These are phyloP conservation scores for Phytophthora boehmeriae DNA, from an alignment of 352 stramenopile genomes.

Conservation along the genomic window DNA sequence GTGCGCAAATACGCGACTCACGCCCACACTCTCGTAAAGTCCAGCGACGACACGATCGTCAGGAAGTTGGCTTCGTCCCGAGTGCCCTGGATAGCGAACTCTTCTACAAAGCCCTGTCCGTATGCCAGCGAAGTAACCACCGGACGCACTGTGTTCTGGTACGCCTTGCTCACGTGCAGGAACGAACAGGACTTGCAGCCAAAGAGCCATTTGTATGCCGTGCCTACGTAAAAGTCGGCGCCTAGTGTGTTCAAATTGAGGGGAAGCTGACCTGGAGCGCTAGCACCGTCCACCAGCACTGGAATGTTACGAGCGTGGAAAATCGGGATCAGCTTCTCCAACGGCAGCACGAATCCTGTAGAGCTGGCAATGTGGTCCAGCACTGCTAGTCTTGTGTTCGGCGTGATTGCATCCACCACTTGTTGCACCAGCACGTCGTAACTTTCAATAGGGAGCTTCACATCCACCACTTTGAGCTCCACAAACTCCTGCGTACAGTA, in stretches of 20 bases:
- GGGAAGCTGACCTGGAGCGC: conserved; percentile 71
- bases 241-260: conserved; percentile 70
- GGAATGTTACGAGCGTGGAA: conserved; percentile 81
- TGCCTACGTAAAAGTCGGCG: conserved; percentile 87
- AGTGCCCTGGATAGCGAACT: conserved; percentile 86
- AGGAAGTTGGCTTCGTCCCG: conserved; percentile 86
- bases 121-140: conserved; percentile 86
- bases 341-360: conserved; percentile 74
- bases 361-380: conserved; percentile 86
- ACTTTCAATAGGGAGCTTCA: conserved; percentile 69
- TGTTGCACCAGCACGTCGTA: conserved; percentile 77
- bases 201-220: conserved; percentile 87
- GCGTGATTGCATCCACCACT: conserved; percentile 74
- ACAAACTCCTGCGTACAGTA: conserved; percentile 90
- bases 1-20: conserved; percentile 76
- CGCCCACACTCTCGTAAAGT: conserved; percentile 84
- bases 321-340: conserved; percentile 84
- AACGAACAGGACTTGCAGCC: conserved; percentile 87
- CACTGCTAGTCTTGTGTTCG: conserved; percentile 84
- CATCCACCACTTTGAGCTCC: conserved; percentile 87
- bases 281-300: conserved; percentile 82
- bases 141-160: conserved; percentile 75
- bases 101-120: conserved; percentile 81
- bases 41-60: conserved; percentile 78
- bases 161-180: conserved; percentile 83